These are phyloP conservation scores for Ogataea naganishii DNA, from an alignment of 805 yeast species.

Conservation along the genomic window DNA sequence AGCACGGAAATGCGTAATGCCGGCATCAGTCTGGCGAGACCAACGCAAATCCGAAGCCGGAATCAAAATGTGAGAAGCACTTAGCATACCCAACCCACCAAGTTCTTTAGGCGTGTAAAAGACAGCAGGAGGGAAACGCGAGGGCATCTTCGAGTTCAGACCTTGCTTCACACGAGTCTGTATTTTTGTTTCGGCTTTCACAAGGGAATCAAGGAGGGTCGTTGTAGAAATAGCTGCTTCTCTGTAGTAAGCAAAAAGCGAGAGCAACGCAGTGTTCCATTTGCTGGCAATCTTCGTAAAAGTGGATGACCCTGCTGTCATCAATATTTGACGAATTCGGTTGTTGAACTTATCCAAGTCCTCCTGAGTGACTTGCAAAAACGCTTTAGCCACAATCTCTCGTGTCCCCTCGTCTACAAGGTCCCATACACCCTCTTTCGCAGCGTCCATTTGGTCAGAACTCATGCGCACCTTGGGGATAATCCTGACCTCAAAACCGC, in stretches of 20 bases:
- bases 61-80: conserved; percentile 92
- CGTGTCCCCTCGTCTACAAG: conserved; percentile 59
- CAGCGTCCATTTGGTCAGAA: conserved; percentile 41
- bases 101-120: conserved; percentile 95
- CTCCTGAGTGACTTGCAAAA: conserved; percentile 69
- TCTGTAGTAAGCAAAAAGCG: conserved; percentile 82
- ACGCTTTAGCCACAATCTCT: conserved; percentile 86
- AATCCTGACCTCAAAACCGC: conserved; percentile 91
- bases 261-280: conserved; percentile 89
- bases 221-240: conserved; percentile 89
- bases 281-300: conserved; percentile 90
- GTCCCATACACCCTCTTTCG: conserved; percentile 89
- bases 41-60: conserved; percentile 89
- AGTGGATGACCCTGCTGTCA: conserved; percentile 94
- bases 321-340: conserved; percentile 78
- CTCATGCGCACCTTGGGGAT: conserved; percentile 60
- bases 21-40: conserved; percentile 91
- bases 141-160: conserved; percentile 95
- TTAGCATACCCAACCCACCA: conserved; percentile 96
- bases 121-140: conserved; percentile 97
- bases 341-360: conserved; percentile 76
- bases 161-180: conserved; percentile 95
- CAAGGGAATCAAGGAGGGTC: conserved; percentile 67
- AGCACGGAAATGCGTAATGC: conserved; percentile 86
- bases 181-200: conserved; percentile 84